Base-by-base conservation (phyloP, 2,329 filamentous ascomycete species). In the Diaporthe citriasiana region DNA sequence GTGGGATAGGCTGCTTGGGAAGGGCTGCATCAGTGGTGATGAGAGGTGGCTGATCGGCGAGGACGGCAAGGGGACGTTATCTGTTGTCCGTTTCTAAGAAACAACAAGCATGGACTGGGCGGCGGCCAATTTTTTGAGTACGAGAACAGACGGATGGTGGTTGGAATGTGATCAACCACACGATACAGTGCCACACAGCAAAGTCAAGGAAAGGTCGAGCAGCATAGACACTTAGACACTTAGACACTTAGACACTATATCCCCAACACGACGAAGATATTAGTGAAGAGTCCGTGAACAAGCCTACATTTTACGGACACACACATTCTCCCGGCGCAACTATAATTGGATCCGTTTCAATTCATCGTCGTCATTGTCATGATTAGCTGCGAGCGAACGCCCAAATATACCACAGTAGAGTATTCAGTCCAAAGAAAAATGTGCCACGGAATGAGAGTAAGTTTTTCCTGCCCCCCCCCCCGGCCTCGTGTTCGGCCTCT, bases 21-120 rank as follows among this genome's bases (percentile, higher is more conserved):
- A 85, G 77, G 90, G 89, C 0, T 84, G 84, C 74, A 88, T 93
- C 22, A 86, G 82, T 47, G 91, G 90, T 1, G 89, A 91, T 75
- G 90, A 92, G 80, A 81, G 89, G 71, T 92, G 90, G 86, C 70
- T 92, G n/a, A 80, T 92, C 15, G 90, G 91, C 0, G 88, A 92
- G 81, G 90, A 90, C 78, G 76, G 77, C 1, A 78, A 83, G 12
- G 84, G 87, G 42, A 84, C 86, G 74, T 79, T 92, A 59, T 88
- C 89, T 0, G 81, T 92, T 72, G 82, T 88, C 74, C 80, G 85
- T 71, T 92, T 92, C 75, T 87, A 77, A 82, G n/a, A n/a, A n/a
- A n/a, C n/a, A n/a, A n/a, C n/a, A n/a, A n/a, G n/a, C n/a, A 25
- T 13, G 27, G 19, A 22, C 30, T n/a, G 30, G 55, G 33, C 55